Conservation (phyloP, 1,284 basidiomycete genomes). For the Athelia sp. region DNA sequence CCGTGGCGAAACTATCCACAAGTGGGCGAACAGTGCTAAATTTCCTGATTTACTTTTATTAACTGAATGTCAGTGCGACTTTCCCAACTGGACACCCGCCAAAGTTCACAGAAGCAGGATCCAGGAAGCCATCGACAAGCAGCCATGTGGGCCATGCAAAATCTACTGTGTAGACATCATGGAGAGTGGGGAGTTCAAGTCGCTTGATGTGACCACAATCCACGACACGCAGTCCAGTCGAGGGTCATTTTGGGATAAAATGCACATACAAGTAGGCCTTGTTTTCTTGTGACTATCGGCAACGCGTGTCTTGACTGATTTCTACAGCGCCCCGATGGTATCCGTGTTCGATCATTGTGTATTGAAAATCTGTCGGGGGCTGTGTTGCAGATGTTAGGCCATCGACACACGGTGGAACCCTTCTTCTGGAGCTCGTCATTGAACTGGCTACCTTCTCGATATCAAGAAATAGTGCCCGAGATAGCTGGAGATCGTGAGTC, state of each 20-base stretch:
- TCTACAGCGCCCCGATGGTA: conserved; percentile 22
- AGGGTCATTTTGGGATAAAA: conserved; percentile 32
- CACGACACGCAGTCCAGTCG: conserved; percentile 11
- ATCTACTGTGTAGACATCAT: conserved; percentile 39
- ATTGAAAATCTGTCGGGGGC: conserved; percentile 38
- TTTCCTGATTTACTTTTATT: no score
- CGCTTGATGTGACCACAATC: conserved; percentile 11
- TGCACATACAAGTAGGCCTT: conserved; percentile 15
- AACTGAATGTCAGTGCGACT: conserved; percentile 26
- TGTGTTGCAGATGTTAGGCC: conserved; percentile 43
- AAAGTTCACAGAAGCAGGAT: conserved; percentile 44
- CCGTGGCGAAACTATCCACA: conserved; percentile 46
- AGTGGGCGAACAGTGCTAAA: conserved; percentile 9
- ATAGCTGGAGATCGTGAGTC: conserved; percentile 36
- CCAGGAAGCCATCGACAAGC: conserved; percentile 22
- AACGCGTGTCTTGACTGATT: background rate
- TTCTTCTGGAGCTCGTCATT: conserved; percentile 48
- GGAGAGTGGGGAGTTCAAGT: conserved; percentile 28
- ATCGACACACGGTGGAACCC: background rate
- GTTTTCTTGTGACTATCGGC: background rate
- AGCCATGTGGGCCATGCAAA: conserved; percentile 23
- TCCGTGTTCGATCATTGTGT: conserved; percentile 36
- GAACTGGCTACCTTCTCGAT: conserved; percentile 46
- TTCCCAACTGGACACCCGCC: conserved; percentile 45
- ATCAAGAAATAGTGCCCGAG: conserved; percentile 32